Conservation (phyloP, 148 eudicot species). For the Silene latifolia region DNA sequence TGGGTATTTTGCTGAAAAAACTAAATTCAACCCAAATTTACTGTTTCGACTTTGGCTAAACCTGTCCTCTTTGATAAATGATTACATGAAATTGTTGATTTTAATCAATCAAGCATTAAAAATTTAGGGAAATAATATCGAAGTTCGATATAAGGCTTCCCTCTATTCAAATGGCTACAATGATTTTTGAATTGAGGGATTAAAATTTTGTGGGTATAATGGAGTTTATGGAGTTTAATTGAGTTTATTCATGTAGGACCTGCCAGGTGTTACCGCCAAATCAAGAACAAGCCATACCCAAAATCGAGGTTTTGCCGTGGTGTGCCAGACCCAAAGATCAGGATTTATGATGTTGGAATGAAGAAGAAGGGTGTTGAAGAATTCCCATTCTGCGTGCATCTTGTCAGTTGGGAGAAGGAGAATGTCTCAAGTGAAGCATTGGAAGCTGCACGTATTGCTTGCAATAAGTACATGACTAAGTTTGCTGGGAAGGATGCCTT, state of each 20-base stretch:
- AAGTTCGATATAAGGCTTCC: too few relatives aligned
- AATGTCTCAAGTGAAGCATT: conserved; percentile 46
- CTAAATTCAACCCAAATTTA: neutral
- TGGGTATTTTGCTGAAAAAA: neutral
- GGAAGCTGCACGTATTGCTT: conserved; percentile 44
- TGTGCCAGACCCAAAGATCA: conserved; percentile 42
- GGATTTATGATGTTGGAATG: conserved; percentile 43
- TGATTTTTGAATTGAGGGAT: neutral
- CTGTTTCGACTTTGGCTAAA: too few relatives aligned
- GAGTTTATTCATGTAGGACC: conserved; percentile 26
- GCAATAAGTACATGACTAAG: conserved; percentile 42
- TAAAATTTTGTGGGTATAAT: neutral
- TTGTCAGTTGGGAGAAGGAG: conserved; percentile 52
- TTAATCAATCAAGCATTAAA: too few relatives aligned
- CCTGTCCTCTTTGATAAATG: too few relatives aligned
- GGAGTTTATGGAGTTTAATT: neutral
- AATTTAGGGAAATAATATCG: too few relatives aligned
- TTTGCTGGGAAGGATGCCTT: conserved; percentile 39
- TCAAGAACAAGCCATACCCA: conserved; percentile 49
- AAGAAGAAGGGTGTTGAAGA: conserved; percentile 41
- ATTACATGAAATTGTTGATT: too few relatives aligned
- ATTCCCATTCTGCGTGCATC: conserved; percentile 40
- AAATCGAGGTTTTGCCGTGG: conserved; percentile 46
- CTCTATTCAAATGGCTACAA: neutral
- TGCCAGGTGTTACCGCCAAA: conserved; percentile 44